phyloP scores from a whole-genome alignment of 768 basidiomycete species.

The Xerocomus potaroensis region DNA sequence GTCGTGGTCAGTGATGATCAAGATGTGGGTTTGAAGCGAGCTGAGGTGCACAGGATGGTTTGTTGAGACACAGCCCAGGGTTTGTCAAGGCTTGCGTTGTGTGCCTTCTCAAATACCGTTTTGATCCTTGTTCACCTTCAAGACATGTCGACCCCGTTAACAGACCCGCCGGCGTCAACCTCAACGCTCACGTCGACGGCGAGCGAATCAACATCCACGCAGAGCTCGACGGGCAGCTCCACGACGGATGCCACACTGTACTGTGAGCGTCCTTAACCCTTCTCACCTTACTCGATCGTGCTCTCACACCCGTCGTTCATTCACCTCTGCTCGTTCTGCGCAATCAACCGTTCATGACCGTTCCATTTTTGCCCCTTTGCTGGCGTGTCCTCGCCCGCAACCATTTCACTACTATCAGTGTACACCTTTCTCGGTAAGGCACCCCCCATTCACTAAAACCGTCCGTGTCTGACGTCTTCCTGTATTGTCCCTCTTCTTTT shows the following conservation, averaged over 20 bases:
- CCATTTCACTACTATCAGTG: conserved; percentile 16
- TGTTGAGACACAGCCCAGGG: too few species aligned
- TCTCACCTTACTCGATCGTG: conserved; percentile 17
- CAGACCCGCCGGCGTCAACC: background rate
- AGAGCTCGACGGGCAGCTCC: background rate
- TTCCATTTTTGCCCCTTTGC: too few species aligned
- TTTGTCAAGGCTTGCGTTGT: too few species aligned
- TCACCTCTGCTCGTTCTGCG: too few species aligned
- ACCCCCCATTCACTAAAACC: background rate
- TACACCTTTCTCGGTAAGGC: conserved; percentile 32
- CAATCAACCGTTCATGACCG: too few species aligned
- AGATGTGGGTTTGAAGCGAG: too few species aligned
- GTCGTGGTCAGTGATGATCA: too few species aligned
- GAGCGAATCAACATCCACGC: background rate
- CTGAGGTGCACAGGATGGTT: too few species aligned
- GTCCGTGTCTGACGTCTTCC: background rate
- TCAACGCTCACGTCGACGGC: background rate
- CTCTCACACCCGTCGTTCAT: conserved; percentile 13
- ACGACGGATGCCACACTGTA: conserved; percentile 25
- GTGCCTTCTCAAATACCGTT: too few species aligned
- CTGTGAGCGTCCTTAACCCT: conserved; percentile 18
- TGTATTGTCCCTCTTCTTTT: conserved; percentile 1
- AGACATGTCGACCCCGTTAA: background rate
- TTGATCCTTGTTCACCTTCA: background rate
- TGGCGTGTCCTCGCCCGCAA: too few species aligned